Evolutionary conservation across 1,139 yeast genomes (phyloP).

Genomic region (Candida albicans): DNA sequence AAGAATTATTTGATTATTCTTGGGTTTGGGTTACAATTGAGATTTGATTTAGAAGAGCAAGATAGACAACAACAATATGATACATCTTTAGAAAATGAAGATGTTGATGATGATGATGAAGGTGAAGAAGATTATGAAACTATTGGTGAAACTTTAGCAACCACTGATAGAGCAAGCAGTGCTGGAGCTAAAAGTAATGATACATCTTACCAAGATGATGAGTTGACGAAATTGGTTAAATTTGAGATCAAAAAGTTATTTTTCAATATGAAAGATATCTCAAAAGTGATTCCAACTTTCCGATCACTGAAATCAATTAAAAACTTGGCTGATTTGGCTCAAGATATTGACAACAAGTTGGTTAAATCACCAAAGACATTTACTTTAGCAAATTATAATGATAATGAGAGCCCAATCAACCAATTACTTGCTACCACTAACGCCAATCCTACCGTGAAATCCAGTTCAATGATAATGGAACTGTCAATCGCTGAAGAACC

Average conservation of each 20-base stretch:
- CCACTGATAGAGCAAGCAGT: not conserved
- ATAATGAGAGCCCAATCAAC: slow-evolving; percentile 39
- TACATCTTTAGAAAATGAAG: slow-evolving; percentile 9
- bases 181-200: slow-evolving; percentile 1
- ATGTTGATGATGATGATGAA: slow-evolving; percentile 9
- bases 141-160: slow-evolving; percentile 8
- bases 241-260: slow-evolving; percentile 39
- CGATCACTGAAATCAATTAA: slow-evolving; percentile 35
- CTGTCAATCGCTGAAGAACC: slow-evolving; percentile 40
- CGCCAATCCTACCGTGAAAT: slow-evolving; percentile 8
- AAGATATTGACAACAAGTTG: slow-evolving; percentile 17
- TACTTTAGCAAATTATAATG: slow-evolving; percentile 39
- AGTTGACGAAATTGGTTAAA: slow-evolving; percentile 37
- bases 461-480: slow-evolving; percentile 10
- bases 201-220: slow-evolving; percentile 25
- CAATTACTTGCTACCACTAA: slow-evolving; percentile 34
- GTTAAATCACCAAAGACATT: slow-evolving; percentile 49
- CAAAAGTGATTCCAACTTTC: slow-evolving; percentile 41
- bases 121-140: slow-evolving; percentile 10
- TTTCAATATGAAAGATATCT: slow-evolving; percentile 35
- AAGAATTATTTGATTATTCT: slow-evolving; percentile 47
- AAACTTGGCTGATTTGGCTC: slow-evolving; percentile 25
- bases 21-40: slow-evolving; percentile 49
- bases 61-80: slow-evolving; percentile 3
- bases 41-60: slow-evolving; percentile 43